Evolutionary conservation across 2,329 filamentous ascomycete genomes (phyloP).

Genomic region (Penicillium sp.): DNA sequence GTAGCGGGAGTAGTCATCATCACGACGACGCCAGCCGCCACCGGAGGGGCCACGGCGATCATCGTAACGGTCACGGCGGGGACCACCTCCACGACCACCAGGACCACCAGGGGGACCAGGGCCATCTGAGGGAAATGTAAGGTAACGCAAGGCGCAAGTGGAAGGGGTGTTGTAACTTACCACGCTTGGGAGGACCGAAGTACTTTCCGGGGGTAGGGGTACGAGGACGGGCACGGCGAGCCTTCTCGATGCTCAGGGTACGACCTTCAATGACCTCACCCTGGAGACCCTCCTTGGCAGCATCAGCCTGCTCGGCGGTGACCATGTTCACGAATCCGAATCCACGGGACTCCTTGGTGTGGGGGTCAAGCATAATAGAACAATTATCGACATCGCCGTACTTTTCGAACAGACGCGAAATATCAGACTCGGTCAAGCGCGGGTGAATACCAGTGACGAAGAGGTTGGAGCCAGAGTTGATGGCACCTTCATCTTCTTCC

Average conservation of each 20-base stretch:
- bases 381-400: conserved; percentile 98
- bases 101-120: conserved; percentile 44
- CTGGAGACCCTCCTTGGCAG: conserved; percentile 92
- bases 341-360: conserved; percentile 96
- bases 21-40: conserved; percentile 48
- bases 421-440: conserved; percentile 81
- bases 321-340: conserved; percentile 99
- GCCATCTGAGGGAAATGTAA: conserved; percentile 27
- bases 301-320: conserved; percentile 89
- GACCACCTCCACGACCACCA: conserved; percentile 39
- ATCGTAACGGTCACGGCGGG: conserved; percentile 50
- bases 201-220: conserved; percentile 98
- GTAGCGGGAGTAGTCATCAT: conserved; percentile 45
- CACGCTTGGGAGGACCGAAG: conserved; percentile 96
- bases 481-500: conserved; percentile 68
- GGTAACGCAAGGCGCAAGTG: neutral
- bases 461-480: conserved; percentile 95
- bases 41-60: conserved; percentile 54
- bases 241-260: conserved; percentile 97
- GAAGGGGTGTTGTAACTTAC: conserved; percentile 54
- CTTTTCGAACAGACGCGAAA: conserved; percentile 95
- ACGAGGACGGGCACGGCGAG: conserved; percentile 87
- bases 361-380: conserved; percentile 98
- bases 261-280: conserved; percentile 93
- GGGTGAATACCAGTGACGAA: conserved; percentile 99